Conservation (phyloP, 1,284 basidiomycete species). For the Ustilago esculenta region DNA sequence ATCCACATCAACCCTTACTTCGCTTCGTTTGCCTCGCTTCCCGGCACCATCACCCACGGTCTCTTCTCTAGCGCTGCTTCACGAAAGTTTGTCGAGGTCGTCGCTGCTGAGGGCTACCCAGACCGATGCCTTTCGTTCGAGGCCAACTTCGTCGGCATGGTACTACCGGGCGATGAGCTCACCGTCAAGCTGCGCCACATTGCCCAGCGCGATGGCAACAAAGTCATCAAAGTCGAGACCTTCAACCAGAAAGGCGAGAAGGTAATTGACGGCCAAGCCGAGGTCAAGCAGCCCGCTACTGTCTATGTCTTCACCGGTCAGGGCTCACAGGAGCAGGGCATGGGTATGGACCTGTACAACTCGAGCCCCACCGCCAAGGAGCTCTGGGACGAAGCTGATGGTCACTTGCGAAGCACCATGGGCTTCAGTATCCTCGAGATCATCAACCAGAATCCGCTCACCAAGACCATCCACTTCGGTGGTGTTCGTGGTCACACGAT, state of each 20-base stretch:
- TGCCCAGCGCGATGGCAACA: slow-evolving; percentile 67
- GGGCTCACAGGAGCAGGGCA: slow-evolving; percentile 96
- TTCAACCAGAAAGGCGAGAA: slow-evolving; percentile 86
- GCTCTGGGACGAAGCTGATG: slow-evolving; percentile 96
- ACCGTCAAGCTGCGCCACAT: slow-evolving; percentile 77
- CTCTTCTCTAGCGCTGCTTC: slow-evolving; percentile 97
- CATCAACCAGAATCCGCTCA: slow-evolving; percentile 61
- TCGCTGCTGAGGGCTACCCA: slow-evolving; percentile 90
- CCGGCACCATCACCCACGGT: slow-evolving; percentile 96
- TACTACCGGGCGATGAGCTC: slow-evolving; percentile 90
- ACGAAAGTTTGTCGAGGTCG: slow-evolving; percentile 88
- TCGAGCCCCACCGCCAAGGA: slow-evolving; percentile 89
- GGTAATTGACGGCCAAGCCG: slow-evolving; percentile 89
- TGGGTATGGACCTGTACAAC: slow-evolving; percentile 99
- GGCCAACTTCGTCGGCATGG: slow-evolving; percentile 87
- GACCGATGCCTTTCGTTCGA: slow-evolving; percentile 72
- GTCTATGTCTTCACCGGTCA: slow-evolving; percentile 99
- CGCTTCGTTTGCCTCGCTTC: slow-evolving; percentile 89
- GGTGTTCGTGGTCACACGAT: slow-evolving; percentile 98
- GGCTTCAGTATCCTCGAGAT: slow-evolving; percentile 97
- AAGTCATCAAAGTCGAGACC: slow-evolving; percentile 90
- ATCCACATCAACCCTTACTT: slow-evolving; percentile 99
- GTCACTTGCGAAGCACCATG: slow-evolving; percentile 90
- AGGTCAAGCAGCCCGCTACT: slow-evolving; percentile 83
- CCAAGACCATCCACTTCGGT: slow-evolving; percentile 94